phyloP scores from a whole-genome alignment of 2,329 filamentous ascomycete genomes.

The Penicillium crustosum region DNA sequence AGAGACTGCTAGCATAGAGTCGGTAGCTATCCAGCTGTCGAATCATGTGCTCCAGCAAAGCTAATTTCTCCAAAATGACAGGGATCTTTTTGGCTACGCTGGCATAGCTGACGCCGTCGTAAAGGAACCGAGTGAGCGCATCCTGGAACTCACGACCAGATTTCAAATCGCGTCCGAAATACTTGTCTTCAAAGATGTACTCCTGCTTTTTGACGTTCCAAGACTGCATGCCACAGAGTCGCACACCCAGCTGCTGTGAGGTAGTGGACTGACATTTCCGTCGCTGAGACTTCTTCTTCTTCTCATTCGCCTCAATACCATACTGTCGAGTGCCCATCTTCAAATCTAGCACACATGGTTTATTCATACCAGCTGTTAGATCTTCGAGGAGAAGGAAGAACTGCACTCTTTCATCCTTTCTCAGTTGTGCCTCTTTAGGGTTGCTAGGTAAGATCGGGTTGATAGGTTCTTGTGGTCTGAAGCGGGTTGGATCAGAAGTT shows the following conservation, averaged over 20 bases:
- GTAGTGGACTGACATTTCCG: conserved; percentile 92
- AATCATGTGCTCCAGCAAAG: conserved; percentile 79
- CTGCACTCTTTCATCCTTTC: conserved; percentile 65
- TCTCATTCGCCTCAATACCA: conserved; percentile 83
- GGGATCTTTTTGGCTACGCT: conserved; percentile 87
- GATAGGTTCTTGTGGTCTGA: conserved; percentile 20
- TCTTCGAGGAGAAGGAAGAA: conserved; percentile 94
- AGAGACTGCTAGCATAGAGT: conserved; percentile 90
- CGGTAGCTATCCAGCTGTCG: conserved; percentile 77
- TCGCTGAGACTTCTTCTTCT: conserved; percentile 90
- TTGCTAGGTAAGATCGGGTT: conserved; percentile 58
- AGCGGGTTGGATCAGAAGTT: conserved; percentile 4
- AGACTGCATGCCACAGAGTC: conserved; percentile 92
- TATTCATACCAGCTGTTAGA: conserved; percentile 92
- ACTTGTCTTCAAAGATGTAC: conserved; percentile 98
- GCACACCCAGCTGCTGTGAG: conserved; percentile 84
- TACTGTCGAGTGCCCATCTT: conserved; percentile 99
- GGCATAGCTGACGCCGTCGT: conserved; percentile 77
- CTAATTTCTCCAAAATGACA: conserved; percentile 78
- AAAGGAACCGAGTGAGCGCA: conserved; percentile 84
- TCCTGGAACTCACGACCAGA: conserved; percentile 86
- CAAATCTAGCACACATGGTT: conserved; percentile 92
- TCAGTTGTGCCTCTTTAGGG: conserved; percentile 69
- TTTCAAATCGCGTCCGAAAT: conserved; percentile 85
- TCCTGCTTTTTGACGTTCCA: conserved; percentile 83